Conservation (phyloP, 208 protist species). For the Acanthamoeba royreba region DNA sequence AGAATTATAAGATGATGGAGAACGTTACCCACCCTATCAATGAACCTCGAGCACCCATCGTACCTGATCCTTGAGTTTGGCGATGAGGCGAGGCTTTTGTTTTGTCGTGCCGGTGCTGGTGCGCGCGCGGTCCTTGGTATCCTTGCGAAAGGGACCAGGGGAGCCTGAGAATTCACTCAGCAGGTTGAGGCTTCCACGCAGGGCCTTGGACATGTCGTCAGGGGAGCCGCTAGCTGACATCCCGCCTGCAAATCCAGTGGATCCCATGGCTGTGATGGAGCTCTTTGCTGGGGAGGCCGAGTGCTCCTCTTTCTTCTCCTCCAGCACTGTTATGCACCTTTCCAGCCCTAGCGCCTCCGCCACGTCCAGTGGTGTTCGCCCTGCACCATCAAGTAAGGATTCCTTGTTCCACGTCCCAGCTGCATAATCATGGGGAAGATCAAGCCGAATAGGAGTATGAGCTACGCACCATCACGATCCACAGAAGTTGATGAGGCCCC, state of each 20-base stretch:
- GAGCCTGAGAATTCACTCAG: neutral
- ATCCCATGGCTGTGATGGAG: neutral
- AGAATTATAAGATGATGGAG: too few species aligned
- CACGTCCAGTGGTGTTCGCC: neutral
- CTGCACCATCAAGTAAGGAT: neutral
- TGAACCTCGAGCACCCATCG: too few species aligned
- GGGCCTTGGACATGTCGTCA: neutral
- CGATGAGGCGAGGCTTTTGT: conserved; percentile 5
- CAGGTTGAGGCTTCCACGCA: neutral
- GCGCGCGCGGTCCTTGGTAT: neutral
- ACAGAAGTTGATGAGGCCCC: neutral
- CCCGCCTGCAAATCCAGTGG: neutral
- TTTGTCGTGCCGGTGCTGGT: neutral
- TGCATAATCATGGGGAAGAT: neutral
- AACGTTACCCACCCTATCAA: too few species aligned
- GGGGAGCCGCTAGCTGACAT: neutral
- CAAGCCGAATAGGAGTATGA: too few species aligned
- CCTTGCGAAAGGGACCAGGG: neutral
- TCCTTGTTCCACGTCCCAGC: too few species aligned
- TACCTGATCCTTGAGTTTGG: neutral
- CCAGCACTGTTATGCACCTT: neutral
- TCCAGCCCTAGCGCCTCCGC: neutral
- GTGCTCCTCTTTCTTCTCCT: neutral
- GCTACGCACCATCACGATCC: neutral
- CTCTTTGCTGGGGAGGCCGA: neutral